Percentiles rank a stretch among this genome's conserved stretches.
phyloP scores from a whole-genome alignment of 192 early-diverging fungal genomes.

The Chytriomyces confervae region DNA sequence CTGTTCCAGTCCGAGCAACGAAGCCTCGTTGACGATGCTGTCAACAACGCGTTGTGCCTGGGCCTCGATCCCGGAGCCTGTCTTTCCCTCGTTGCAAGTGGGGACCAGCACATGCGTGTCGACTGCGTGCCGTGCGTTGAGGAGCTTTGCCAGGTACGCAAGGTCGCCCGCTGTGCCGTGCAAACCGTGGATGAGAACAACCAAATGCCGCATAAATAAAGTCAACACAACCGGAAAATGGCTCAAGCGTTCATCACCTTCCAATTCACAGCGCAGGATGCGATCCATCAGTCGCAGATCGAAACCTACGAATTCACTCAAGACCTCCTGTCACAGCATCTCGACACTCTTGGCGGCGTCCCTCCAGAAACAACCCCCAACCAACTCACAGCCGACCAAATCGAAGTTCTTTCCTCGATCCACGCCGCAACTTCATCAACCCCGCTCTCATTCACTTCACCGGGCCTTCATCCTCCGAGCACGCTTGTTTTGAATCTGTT shows the following conservation, averaged over 20 bases:
- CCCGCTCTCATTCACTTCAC: conserved; percentile 12
- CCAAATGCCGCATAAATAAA: not conserved
- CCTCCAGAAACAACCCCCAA: not conserved
- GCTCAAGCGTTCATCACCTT: conserved; percentile 5
- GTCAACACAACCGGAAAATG: too few relatives aligned
- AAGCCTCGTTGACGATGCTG: not conserved
- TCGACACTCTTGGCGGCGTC: not conserved
- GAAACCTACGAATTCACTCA: not conserved
- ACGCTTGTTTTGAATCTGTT: conserved; percentile 69
- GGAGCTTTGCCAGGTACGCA: not conserved
- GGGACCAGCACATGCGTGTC: not conserved
- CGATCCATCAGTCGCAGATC: not conserved
- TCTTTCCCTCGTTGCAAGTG: conserved; percentile 17
- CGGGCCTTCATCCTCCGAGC: conserved; percentile 58
- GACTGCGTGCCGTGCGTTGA: not conserved
- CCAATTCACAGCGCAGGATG: not conserved
- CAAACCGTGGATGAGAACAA: conserved; percentile 22
- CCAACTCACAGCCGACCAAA: not conserved
- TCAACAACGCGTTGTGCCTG: conserved; percentile 10
- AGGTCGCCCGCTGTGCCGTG: conserved; percentile 6
- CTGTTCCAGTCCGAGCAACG: too few relatives aligned
- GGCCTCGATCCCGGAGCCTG: not conserved
- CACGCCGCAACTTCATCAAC: conserved; percentile 2
- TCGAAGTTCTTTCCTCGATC: conserved; percentile 8
- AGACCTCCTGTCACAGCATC: not conserved